Evolutionary conservation across 306 rosid species (phyloP).

Genomic region (Rosa rugosa): DNA sequence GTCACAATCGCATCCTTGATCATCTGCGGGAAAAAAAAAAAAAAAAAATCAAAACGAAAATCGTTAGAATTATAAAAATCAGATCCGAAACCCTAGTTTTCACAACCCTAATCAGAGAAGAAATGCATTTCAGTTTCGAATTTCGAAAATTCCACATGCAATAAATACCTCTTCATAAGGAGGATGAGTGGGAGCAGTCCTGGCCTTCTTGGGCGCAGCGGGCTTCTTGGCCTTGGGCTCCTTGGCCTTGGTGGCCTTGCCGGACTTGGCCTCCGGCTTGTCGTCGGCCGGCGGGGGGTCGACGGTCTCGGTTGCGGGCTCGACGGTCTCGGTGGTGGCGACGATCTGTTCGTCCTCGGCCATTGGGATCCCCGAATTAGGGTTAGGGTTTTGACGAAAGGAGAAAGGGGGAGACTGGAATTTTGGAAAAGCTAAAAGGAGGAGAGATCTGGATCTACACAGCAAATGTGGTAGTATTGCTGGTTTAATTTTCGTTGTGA

Average conservation of each 20-base stretch:
- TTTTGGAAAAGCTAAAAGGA: not conserved
- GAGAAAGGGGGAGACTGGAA: not conserved
- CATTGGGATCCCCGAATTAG: conserved; percentile 30
- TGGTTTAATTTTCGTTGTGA: conserved; percentile 42
- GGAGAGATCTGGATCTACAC: conserved; percentile 20
- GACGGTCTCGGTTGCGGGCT: conserved; percentile 30
- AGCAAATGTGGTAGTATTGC: conserved; percentile 13
- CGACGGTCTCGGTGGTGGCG: conserved; percentile 25
- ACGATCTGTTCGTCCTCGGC: conserved; percentile 53
- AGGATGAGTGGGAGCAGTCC: conserved; percentile 54
- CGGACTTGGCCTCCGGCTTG: conserved; percentile 29
- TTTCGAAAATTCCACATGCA: too few species aligned
- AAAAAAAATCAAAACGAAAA: not conserved
- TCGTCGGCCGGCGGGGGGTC: conserved; percentile 40
- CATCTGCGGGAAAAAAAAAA: conserved; percentile 45
- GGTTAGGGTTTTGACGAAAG: conserved; percentile 1
- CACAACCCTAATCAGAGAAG: not conserved
- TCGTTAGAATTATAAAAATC: not conserved
- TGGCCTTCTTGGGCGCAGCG: conserved; percentile 44
- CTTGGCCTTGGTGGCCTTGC: conserved; percentile 47
- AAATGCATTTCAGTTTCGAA: not conserved
- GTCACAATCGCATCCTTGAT: conserved; percentile 65
- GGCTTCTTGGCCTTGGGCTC: conserved; percentile 54
- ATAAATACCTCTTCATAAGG: conserved; percentile 67
- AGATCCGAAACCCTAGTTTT: not conserved